Conservation (phyloP, 2,329 filamentous ascomycete species). For the Arthroderma sp. region DNA sequence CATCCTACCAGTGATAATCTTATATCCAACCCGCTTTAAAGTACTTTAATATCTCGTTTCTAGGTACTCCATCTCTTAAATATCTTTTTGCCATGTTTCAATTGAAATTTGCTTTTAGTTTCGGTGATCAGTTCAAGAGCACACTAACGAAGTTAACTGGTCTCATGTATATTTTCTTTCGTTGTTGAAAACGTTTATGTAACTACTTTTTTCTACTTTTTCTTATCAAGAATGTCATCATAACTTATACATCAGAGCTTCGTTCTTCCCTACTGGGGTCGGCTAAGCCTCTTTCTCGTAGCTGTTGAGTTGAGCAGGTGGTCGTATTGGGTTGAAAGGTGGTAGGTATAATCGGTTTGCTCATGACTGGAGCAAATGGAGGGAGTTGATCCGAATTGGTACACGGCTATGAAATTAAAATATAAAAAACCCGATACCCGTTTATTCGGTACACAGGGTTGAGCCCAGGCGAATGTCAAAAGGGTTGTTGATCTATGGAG, state of each 20-base stretch:
- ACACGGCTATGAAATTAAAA: background rate
- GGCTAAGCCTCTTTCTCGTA: background rate
- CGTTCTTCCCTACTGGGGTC: background rate
- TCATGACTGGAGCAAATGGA: background rate
- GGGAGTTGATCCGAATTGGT: background rate
- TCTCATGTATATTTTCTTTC: slow-evolving; percentile 3
- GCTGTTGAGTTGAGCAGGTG: background rate
- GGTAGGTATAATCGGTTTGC: background rate
- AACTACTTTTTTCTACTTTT: background rate
- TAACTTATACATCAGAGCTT: background rate
- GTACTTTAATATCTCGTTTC: background rate
- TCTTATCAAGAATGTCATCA: background rate
- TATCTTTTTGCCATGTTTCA: background rate
- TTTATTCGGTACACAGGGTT: slow-evolving; percentile 8
- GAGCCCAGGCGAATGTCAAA: slow-evolving; percentile 7
- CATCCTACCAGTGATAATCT: background rate
- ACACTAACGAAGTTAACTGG: slow-evolving; percentile 1
- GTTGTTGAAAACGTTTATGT: slow-evolving; percentile 3
- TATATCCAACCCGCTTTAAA: background rate
- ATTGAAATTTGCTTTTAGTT: background rate
- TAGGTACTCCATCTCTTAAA: background rate
- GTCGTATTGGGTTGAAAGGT: background rate
- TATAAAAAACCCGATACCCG: background rate
- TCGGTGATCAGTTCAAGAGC: background rate
- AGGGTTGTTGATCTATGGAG: slow-evolving; percentile 25